Evolutionary conservation across 2,329 filamentous ascomycete species (phyloP), one percentile per base, ranked within the genome.

Genomic region (Verticillium nonalfalfae): DNA sequence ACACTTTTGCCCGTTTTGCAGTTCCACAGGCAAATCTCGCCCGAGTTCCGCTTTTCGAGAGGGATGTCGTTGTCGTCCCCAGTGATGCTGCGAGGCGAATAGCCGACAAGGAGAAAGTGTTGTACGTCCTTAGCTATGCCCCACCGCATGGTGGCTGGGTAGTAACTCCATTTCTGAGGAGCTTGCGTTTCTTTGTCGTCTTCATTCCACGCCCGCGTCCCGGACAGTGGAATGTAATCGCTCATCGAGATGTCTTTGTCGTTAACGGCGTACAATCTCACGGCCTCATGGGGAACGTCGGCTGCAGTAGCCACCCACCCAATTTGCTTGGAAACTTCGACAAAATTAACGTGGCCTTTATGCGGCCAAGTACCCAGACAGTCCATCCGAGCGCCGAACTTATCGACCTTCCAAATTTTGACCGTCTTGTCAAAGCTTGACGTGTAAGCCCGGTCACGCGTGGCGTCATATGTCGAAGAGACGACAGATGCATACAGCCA

Each of bases 401-500:
- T 56, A 7, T 75, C 67, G 1, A 81, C 74, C 33, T 72, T 76
- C 86, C 86, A 89, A 1, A 83, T 73, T 62, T 87, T 87, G 60
- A 87, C 85, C 0, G 81, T 85, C 33, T 77, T 76, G 66, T 89
- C 86, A 64, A 87, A 89, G 65, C 85, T 84, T 0, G 83, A 84
- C 0, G 85, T 88, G 62, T 83, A 88, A 0, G 79, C 80, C 5
- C 81, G 71, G 1, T 77, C 73, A 34, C 75, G 75, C 0, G 65
- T 61, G 1, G 73, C 66, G 61, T 84, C 81, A 64, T 84, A 85
- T 59, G 86, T 83, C 0, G 85, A 86, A 5, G 83, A 83, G 0
- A 87, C 85, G 0, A 89, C 85, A 0, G 86, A 87, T 0, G 84
- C 82, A 66, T 86, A 89, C 0, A 88, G 73, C 85, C 85, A 89